These are phyloP conservation scores for Scenedesmus sp. DNA, from an alignment of 163 green algal species.

Conservation along the genomic window DNA sequence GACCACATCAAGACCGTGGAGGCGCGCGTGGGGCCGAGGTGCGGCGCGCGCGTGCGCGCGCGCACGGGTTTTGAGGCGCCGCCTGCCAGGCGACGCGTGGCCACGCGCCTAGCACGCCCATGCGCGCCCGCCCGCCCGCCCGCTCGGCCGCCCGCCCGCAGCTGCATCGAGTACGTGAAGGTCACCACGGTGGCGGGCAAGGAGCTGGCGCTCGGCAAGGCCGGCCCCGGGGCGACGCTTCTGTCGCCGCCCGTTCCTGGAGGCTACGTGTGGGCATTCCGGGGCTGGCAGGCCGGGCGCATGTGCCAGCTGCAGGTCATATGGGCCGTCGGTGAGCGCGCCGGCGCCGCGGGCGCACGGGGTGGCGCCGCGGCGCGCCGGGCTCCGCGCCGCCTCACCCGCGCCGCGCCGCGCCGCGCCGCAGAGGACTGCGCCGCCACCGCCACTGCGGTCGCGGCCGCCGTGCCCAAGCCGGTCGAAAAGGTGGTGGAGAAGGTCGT, in stretches of 20 bases:
- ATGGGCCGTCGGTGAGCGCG: not conserved
- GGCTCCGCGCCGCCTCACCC: too few relatives aligned
- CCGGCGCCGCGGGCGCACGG: too few relatives aligned
- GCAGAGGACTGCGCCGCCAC: too few relatives aligned
- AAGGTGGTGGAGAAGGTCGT: not conserved
- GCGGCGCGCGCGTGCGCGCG: not conserved
- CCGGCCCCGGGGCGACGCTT: not conserved
- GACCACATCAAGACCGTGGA: conserved; percentile 8
- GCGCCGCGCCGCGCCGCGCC: too few relatives aligned
- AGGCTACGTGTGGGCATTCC: not conserved
- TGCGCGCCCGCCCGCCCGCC: too few relatives aligned
- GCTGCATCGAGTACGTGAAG: conserved; percentile 6
- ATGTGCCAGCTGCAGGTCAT: conserved; percentile 19
- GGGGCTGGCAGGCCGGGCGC: not conserved
- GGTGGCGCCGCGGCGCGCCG: too few relatives aligned
- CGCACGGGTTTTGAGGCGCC: not conserved
- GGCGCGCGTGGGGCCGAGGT: not conserved
- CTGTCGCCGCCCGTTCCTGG: not conserved
- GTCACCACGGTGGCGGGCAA: not conserved
- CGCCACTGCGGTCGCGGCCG: too few relatives aligned
- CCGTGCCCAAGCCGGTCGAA: not conserved
- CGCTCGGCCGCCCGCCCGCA: not conserved
- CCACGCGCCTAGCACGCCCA: not conserved
- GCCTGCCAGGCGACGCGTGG: not conserved
- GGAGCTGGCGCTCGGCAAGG: not conserved